These are phyloP conservation scores for Plasmodium knowlesi DNA, from an alignment of 169 alveolate species.

Conservation along the genomic window DNA sequence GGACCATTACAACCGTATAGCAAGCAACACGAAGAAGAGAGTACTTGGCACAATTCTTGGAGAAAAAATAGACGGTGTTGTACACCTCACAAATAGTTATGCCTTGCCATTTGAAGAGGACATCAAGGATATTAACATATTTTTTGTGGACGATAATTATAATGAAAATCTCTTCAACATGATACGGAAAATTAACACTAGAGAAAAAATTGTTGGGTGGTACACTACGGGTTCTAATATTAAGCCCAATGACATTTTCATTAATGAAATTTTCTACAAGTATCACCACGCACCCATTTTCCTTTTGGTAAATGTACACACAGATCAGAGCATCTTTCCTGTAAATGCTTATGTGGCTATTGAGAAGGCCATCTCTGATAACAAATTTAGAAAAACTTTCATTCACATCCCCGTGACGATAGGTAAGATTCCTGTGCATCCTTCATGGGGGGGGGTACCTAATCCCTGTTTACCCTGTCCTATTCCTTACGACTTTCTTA, in stretches of 20 bases:
- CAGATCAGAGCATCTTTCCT: constrained; percentile 87
- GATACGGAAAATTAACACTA: constrained; percentile 96
- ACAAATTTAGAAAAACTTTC: constrained; percentile 93
- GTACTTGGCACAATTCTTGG: constrained; percentile 99
- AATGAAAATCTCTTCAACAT: constrained; percentile 96
- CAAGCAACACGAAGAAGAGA: constrained; percentile 95
- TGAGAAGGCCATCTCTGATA: constrained; percentile 95
- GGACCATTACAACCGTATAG: constrained; percentile 98
- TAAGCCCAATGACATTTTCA: constrained; percentile 96
- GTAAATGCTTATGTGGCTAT: constrained; percentile 95
- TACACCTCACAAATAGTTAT: constrained; percentile 97
- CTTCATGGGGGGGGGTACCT: constrained; percentile 86
- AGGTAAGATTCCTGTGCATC: constrained; percentile 71
- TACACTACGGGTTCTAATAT: constrained; percentile 98
- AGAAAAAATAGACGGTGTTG: constrained; percentile 87
- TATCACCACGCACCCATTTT: constrained; percentile 96
- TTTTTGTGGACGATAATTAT: constrained; percentile 98
- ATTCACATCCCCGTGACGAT: constrained; percentile 94
- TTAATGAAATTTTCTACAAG: constrained; percentile 96
- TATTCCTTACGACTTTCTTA: too few species aligned
- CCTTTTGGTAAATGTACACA: constrained; percentile 92
- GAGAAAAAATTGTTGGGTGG: constrained; percentile 99
- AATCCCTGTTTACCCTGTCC: too few species aligned
- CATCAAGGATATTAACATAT: constrained; percentile 96
- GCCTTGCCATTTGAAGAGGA: constrained; percentile 99